Conservation (phyloP, 2,329 filamentous ascomycete species). For the Scytalidium lignicola region DNA sequence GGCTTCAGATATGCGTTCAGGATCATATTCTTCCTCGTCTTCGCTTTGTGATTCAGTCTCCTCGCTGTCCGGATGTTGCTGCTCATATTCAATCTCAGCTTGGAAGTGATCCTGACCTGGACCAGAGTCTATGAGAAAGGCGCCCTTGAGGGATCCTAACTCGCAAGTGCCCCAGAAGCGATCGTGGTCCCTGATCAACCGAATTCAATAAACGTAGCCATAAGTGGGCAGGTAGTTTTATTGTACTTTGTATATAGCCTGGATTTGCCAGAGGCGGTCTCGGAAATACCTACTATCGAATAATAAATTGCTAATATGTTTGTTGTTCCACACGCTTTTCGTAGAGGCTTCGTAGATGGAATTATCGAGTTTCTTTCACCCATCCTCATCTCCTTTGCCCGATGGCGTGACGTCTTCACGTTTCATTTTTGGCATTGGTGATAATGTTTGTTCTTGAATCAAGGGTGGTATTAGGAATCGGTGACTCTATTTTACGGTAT, state of each 20-base stretch:
- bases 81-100: background rate
- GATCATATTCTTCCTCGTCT: background rate
- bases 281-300: background rate
- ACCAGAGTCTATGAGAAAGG: slow-evolving; percentile 1
- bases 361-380: too few relatives aligned
- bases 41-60: too few relatives aligned
- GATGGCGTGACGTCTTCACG: too few relatives aligned
- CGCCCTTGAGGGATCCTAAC: background rate
- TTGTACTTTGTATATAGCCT: background rate
- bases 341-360: too few relatives aligned
- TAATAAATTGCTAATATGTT: background rate
- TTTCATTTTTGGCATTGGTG: too few relatives aligned
- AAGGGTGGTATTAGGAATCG: too few relatives aligned
- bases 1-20: background rate
- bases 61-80: too few relatives aligned
- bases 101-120: slow-evolving; percentile 1
- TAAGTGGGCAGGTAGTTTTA: background rate
- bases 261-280: background rate
- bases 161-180: background rate
- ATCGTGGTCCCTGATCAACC: background rate
- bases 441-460: too few relatives aligned
- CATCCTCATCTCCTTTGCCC: too few relatives aligned
- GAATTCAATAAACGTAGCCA: background rate
- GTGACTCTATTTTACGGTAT: too few relatives aligned
- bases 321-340: background rate